Base-by-base conservation (phyloP, 2,329 filamentous ascomycete species). In the Pyricularia sp. region DNA sequence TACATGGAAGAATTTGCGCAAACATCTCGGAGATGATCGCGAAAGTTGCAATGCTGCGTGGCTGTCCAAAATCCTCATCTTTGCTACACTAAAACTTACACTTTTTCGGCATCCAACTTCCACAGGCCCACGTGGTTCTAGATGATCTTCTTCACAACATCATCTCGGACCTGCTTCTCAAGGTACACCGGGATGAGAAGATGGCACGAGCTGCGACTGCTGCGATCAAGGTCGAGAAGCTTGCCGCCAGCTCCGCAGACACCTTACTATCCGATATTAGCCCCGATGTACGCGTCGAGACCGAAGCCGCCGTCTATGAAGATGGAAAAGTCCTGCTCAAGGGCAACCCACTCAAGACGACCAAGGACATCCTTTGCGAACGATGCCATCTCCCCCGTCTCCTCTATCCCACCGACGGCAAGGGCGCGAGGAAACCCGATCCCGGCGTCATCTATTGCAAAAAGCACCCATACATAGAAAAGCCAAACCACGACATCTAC, bases 111-210 rank as follows among this genome's bases (percentile, higher is more conserved):
- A 63, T 28, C 59, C 33, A 25, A 26, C 59, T 26, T 63, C 26
- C 10, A 26, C 72, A 90, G 88, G 82, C 88, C 72, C 84, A 88
- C 76, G 81, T 85, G 26, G 86, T 94, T 70, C 84, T 94, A 75
- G 90, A 93, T 75, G 91, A 94, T 75, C 80, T 90, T 69, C 81
- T 94, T 71, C 88, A 91, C 81, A 93, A 92, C 78, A 86, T 94
- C 75, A 85, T 94, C 73, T 89, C 91, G 78, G 90, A 92, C 76
- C 83, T 92, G 67, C 83, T 92, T 72, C 84, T 93, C 74, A 87
- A 91, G 77, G 88, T 88, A 59, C 92, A 94, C 77, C 90, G 90
- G 72, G 86, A 91, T 73, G 92, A 94, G 80, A 94, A 94, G 81
- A 86, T 88, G 72, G 87, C 92, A 68, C 88, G 90, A 77, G 88